Percentiles rank a stretch among this genome's conserved stretches.
Conservation (phyloP, 2,329 filamentous ascomycete species). For the Colletotrichum somersetense region DNA sequence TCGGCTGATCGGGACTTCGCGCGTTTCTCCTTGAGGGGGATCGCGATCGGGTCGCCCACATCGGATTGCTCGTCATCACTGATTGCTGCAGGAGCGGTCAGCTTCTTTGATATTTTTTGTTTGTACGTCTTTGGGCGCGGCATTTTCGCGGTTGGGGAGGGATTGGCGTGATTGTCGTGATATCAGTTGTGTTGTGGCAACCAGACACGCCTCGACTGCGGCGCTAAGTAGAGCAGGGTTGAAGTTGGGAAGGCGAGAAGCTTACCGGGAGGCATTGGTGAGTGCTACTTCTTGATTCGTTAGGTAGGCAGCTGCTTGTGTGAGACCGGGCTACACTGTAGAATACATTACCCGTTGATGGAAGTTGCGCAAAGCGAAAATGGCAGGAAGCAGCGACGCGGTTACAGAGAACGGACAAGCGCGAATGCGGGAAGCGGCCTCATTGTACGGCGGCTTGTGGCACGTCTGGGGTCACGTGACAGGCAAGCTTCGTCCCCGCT, state of each 20-base stretch:
- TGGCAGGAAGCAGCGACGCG: constrained; percentile 24
- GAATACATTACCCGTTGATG: not conserved
- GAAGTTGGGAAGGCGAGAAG: not conserved
- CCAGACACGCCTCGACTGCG: constrained; percentile 10
- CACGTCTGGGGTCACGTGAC: not conserved
- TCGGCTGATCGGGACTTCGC: constrained; percentile 33
- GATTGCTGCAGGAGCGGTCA: constrained; percentile 48
- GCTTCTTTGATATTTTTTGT: constrained; percentile 2
- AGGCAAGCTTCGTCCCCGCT: accelerated
- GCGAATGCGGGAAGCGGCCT: not conserved
- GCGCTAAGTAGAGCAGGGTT: not conserved
- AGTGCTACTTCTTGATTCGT: not conserved
- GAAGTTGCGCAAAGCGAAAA: constrained; percentile 8
- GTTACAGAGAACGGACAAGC: not conserved
- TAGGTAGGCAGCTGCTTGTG: not conserved
- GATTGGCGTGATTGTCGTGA: constrained; percentile 16
- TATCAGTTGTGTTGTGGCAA: constrained; percentile 15
- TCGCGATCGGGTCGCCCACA: constrained; percentile 23
- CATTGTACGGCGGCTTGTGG: constrained; percentile 10
- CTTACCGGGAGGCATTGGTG: constrained; percentile 42
- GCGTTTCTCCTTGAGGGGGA: constrained; percentile 25
- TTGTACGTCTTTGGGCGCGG: constrained; percentile 2
- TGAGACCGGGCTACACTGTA: not conserved
- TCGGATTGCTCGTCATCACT: constrained; percentile 55
- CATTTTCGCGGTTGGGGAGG: constrained; percentile 3